These are phyloP conservation scores for Macrophomina tecta DNA, from an alignment of 2,329 filamentous ascomycete species.

Conservation along the genomic window DNA sequence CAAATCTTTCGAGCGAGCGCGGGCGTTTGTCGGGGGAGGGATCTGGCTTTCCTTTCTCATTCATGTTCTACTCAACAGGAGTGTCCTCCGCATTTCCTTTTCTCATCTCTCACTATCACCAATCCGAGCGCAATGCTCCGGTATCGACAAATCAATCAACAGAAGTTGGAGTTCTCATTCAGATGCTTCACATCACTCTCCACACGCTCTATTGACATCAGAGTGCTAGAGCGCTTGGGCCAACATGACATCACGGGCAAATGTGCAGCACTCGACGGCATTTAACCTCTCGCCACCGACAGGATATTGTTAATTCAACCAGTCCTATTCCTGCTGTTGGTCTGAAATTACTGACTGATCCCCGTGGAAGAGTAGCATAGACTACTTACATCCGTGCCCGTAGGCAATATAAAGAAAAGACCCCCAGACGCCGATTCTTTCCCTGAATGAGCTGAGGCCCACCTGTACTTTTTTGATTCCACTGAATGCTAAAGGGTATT, in stretches of 20 bases:
- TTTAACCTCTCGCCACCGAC: slow-evolving; percentile 10
- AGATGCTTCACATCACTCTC: neutral
- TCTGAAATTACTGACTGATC: slow-evolving; percentile 18
- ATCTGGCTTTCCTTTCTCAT: slow-evolving; percentile 6
- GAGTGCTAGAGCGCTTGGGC: neutral
- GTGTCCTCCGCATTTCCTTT: slow-evolving; percentile 19
- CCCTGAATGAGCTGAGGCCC: neutral
- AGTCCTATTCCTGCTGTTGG: slow-evolving; percentile 2
- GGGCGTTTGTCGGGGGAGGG: slow-evolving; percentile 7
- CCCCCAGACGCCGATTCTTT: slow-evolving; percentile 10
- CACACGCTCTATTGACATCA: neutral
- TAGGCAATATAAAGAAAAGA: neutral
- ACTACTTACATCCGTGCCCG: slow-evolving; percentile 22
- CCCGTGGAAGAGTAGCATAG: neutral
- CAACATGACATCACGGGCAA: slow-evolving; percentile 6
- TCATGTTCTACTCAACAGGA: slow-evolving; percentile 9
- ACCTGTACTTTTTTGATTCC: slow-evolving; percentile 15
- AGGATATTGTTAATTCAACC: neutral
- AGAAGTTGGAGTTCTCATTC: neutral
- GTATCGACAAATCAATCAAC: neutral
- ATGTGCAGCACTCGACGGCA: slow-evolving; percentile 1
- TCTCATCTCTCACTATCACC: slow-evolving; percentile 4
- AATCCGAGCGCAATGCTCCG: neutral
- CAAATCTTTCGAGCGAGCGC: slow-evolving; percentile 12
- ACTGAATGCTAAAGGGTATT: slow-evolving; percentile 22